These are phyloP conservation scores for Medicago lupulina DNA, from an alignment of 306 rosid species.

Conservation along the genomic window DNA sequence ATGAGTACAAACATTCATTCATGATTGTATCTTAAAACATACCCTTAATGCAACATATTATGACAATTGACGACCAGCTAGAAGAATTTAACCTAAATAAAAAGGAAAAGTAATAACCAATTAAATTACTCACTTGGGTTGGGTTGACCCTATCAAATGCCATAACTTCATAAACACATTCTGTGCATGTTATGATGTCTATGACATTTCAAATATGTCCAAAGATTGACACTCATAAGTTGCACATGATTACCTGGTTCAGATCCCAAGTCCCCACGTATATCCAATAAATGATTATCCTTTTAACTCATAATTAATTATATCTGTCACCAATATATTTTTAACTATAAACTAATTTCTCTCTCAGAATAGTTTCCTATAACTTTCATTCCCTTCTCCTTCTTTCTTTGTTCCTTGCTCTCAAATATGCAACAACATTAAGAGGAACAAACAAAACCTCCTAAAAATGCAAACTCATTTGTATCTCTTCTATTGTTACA, in stretches of 20 bases:
- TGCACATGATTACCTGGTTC: conserved; percentile 71
- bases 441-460: conserved; percentile 38
- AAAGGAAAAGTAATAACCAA: neutral
- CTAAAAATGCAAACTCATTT: conserved; percentile 56
- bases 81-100: neutral
- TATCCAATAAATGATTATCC: conserved; percentile 47
- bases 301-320: conserved; percentile 7
- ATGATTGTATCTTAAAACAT: conserved; percentile 28
- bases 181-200: conserved; percentile 84
- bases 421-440: conserved; percentile 50
- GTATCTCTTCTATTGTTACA: conserved; percentile 60
- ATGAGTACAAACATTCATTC: conserved; percentile 12
- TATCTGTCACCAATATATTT: conserved; percentile 31
- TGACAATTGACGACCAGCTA: neutral
- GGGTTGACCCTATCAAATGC: conserved; percentile 63
- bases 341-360: conserved; percentile 43
- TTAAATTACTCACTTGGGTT: conserved; percentile 32
- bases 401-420: conserved; percentile 45
- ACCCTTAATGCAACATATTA: neutral
- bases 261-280: conserved; percentile 79
- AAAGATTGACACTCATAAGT: conserved; percentile 65
- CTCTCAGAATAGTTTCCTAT: conserved; percentile 40
- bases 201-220: conserved; percentile 61
- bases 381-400: conserved; percentile 34
- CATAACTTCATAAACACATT: conserved; percentile 63